These are phyloP conservation scores for Salix dunnii DNA, from an alignment of 345 rosid species.

Conservation along the genomic window DNA sequence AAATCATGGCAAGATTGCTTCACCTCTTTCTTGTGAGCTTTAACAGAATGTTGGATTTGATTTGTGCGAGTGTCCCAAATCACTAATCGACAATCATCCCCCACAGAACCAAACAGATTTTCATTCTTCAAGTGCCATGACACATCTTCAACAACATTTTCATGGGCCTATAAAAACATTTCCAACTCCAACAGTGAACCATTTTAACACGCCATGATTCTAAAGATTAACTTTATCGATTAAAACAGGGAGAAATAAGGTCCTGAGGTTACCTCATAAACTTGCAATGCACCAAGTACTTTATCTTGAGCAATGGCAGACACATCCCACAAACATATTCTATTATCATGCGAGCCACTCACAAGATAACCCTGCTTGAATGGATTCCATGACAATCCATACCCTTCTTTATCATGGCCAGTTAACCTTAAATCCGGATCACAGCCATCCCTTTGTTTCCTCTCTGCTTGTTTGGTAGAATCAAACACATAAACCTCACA, in stretches of 20 bases:
- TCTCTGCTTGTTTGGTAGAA: constrained; percentile 48
- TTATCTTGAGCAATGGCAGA: constrained; percentile 53
- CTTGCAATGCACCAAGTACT: constrained; percentile 57
- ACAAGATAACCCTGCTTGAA: constrained; percentile 77
- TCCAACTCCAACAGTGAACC: constrained; percentile 14
- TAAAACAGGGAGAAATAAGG: not conserved
- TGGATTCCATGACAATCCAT: constrained; percentile 90
- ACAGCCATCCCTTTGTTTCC: constrained; percentile 40
- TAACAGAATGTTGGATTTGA: constrained; percentile 55
- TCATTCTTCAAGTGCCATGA: constrained; percentile 90
- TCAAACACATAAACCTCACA: constrained; percentile 78
- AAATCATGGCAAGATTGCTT: not conserved
- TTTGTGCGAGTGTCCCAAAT: constrained; percentile 87
- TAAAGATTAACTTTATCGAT: not conserved
- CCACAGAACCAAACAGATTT: constrained; percentile 75
- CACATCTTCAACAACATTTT: constrained; percentile 72
- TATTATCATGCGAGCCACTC: constrained; percentile 84
- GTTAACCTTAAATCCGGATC: constrained; percentile 79
- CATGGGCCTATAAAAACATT: constrained; percentile 55
- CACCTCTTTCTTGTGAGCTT: constrained; percentile 89
- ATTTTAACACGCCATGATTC: not conserved
- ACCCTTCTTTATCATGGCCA: constrained; percentile 94
- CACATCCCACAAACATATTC: constrained; percentile 88
- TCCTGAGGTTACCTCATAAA: constrained; percentile 54
- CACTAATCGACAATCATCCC: constrained; percentile 79